These are phyloP conservation scores for Verticillium albo-atrum DNA, from an alignment of 2,329 filamentous ascomycete species.

Conservation along the genomic window DNA sequence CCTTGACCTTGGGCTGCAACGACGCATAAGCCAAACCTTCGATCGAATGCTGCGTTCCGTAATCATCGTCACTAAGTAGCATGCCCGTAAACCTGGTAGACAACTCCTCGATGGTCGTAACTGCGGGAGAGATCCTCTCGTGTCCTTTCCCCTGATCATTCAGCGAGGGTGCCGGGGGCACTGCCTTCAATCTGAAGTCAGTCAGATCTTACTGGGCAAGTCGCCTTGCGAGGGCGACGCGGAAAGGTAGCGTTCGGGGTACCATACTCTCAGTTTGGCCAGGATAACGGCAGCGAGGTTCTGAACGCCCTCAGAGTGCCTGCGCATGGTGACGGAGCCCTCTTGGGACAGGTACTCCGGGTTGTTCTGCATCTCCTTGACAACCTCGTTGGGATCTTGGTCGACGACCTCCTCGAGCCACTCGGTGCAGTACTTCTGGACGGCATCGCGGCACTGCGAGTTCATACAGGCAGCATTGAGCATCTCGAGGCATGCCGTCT, in stretches of 20 bases:
- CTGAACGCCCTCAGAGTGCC: slow-evolving; percentile 58
- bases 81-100: slow-evolving; percentile 62
- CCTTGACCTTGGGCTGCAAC: slow-evolving; percentile 78
- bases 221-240: not conserved
- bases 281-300: slow-evolving; percentile 70
- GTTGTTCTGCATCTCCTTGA: slow-evolving; percentile 45
- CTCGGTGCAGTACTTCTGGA: slow-evolving; percentile 76
- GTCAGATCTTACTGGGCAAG: slow-evolving; percentile 28
- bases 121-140: slow-evolving; percentile 46
- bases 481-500: slow-evolving; percentile 82
- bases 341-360: slow-evolving; percentile 54
- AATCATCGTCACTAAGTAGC: slow-evolving; percentile 55
- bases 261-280: slow-evolving; percentile 62
- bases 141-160: slow-evolving; percentile 21
- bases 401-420: slow-evolving; percentile 85
- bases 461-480: slow-evolving; percentile 91
- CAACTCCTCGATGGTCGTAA: slow-evolving; percentile 61
- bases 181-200: slow-evolving; percentile 50
- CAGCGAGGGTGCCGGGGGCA: slow-evolving; percentile 38
- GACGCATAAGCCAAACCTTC: slow-evolving; percentile 93
- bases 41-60: slow-evolving; percentile 64
- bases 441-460: slow-evolving; percentile 72
- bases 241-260: not conserved
- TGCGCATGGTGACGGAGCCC: slow-evolving; percentile 55
- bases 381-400: slow-evolving; percentile 58